Evolutionary conservation across 148 eudicot species (phyloP), one percentile per base, ranked within the genome.

Genomic region (Euryodendron excelsum): DNA sequence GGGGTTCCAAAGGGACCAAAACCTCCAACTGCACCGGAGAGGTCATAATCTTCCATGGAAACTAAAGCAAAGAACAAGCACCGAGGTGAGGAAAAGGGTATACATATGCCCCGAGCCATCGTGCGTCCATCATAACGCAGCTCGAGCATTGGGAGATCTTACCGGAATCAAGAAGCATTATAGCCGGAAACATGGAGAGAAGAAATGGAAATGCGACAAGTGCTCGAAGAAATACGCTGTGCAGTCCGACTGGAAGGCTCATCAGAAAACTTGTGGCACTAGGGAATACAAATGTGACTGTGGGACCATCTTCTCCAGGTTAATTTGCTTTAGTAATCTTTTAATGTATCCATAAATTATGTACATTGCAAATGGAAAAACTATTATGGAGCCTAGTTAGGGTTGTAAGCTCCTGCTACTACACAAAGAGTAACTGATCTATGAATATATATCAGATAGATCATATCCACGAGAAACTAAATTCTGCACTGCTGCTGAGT

Each of bases 1-100:
- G 47, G 91, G 91, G 30, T 88, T 88, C 71, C 89, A 86, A 48
- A 83, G 91, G 68, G 91, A 88, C 82, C 91, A 88, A 79, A 88
- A 88, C 73, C 81, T 88, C 55, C 91, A 88, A 72, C 80, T 88
- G 4, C 91, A 88, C 74, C 33, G 89, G 14, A 80, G 91, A 75
- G 91, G 91, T 20, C 91, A 88, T 37, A 88, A 88, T 61, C 89
- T 88, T 17, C 91, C 91, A 8, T 88, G 91, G 91, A 88, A 88
- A 73, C 84, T 88, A 25, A 82, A 68, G 76, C 91, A 88, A 78
- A 82, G 89, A 55, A 86, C 86, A 20, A 84, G 79, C 69, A 82
- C 72, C 3, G 91, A 88, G 76, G 85, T 86, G 12, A 80, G 56
- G 33, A 88, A 86, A 41, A 59, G 86, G 20, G 91, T 88, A 10